phyloP scores from a whole-genome alignment of 2,329 filamentous ascomycete genomes.

The Cladophialophora yegresii region DNA sequence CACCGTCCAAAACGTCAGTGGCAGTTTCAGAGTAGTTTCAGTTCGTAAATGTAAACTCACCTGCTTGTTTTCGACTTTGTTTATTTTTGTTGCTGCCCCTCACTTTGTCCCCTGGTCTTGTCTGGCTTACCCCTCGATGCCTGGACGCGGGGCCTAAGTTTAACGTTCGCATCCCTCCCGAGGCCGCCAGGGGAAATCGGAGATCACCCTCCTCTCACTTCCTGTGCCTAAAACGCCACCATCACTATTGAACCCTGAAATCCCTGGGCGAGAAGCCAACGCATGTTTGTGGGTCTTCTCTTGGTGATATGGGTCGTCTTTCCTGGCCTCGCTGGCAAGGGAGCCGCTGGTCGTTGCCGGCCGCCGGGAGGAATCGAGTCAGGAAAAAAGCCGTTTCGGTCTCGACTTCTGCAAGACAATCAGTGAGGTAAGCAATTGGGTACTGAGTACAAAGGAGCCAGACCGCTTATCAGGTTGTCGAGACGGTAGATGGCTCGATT shows the following conservation, averaged over 20 bases:
- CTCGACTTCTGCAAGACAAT: slow-evolving; percentile 16
- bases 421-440: slow-evolving; percentile 5
- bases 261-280: background rate
- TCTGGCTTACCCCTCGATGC: slow-evolving; percentile 10
- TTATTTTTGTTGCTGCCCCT: slow-evolving; percentile 15
- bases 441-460: background rate
- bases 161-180: background rate
- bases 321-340: background rate
- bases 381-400: slow-evolving; percentile 4
- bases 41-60: background rate
- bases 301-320: background rate
- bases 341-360: background rate
- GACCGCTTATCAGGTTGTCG: slow-evolving; percentile 16
- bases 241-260: slow-evolving; percentile 13
- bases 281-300: slow-evolving; percentile 11
- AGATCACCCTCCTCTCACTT: slow-evolving; percentile 9
- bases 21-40: slow-evolving; percentile 7
- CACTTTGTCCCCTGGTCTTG: background rate
- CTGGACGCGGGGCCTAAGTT: slow-evolving; percentile 6
- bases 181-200: slow-evolving; percentile 9
- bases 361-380: background rate
- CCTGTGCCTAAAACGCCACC: background rate
- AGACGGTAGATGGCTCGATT: slow-evolving; percentile 6
- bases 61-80: slow-evolving; percentile 6
- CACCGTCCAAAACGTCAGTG: background rate